phyloP scores from a whole-genome alignment of 2,329 filamentous ascomycete genomes.

The Neopestalotiopsis clavispora region DNA sequence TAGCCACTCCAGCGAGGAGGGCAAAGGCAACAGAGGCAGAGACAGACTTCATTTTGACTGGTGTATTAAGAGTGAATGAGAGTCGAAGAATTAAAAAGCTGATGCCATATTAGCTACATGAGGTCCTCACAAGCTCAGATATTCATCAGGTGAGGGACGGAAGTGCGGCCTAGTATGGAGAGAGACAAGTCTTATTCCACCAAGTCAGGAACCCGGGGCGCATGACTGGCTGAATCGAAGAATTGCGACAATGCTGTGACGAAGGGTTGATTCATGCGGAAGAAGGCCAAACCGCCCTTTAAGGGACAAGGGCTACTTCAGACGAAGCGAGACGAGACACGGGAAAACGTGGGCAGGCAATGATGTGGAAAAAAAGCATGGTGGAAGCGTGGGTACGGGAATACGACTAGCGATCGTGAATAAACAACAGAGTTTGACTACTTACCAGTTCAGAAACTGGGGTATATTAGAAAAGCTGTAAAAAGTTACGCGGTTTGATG shows the following conservation, averaged over 20 bases:
- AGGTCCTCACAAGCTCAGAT: constrained; percentile 14
- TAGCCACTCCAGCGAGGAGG: constrained; percentile 35
- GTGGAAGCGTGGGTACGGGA: neutral
- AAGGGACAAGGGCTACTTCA: no score
- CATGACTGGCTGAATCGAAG: neutral
- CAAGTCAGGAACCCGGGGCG: neutral
- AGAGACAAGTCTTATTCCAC: constrained; percentile 1
- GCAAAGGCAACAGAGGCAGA: constrained; percentile 34
- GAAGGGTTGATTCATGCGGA: neutral
- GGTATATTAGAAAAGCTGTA: constrained; percentile 8
- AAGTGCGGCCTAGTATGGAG: neutral
- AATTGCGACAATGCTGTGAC: constrained; percentile 7
- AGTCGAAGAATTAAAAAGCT: constrained; percentile 22
- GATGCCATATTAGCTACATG: neutral
- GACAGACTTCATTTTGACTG: constrained; percentile 39
- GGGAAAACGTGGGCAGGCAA: neutral
- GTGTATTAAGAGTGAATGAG: constrained; percentile 26
- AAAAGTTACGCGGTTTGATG: neutral
- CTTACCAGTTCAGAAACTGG: constrained; percentile 12
- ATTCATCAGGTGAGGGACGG: neutral
- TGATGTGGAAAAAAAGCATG: neutral
- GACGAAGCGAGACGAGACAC: constrained; percentile 5
- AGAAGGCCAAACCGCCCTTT: neutral
- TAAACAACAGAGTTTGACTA: neutral
- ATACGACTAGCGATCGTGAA: neutral